Evolutionary conservation across 495 filamentous ascomycete species (phyloP).

Genomic region (Podospora pseudopauciseta): DNA sequence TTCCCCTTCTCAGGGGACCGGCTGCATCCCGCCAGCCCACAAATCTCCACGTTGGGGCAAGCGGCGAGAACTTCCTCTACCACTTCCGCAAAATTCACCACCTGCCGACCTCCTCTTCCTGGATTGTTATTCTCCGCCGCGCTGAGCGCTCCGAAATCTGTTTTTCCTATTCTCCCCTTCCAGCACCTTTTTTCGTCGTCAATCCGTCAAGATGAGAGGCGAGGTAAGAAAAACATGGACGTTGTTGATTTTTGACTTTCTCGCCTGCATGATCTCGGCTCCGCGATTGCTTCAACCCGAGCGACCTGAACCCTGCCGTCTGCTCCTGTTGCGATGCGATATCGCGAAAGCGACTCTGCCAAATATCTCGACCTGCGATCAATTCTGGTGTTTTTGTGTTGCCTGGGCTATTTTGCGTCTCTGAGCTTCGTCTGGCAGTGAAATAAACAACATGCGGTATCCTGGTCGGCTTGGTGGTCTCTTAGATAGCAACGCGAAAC

Average conservation of each 20-base stretch:
- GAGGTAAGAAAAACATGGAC: slow-evolving; percentile 41
- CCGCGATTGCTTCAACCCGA: slow-evolving; percentile 10
- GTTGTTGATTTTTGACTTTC: neutral
- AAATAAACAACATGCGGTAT: neutral
- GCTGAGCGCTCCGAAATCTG: slow-evolving; percentile 25
- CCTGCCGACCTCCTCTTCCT: slow-evolving; percentile 10
- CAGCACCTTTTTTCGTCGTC: slow-evolving; percentile 15
- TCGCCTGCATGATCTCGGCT: neutral
- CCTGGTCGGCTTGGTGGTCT: neutral
- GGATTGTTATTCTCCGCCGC: slow-evolving; percentile 16
- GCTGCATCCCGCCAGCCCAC: slow-evolving; percentile 9
- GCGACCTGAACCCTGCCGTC: neutral
- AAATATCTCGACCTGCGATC: neutral
- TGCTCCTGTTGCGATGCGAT: neutral
- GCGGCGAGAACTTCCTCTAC: neutral
- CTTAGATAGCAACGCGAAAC: neutral
- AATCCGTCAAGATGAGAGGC: slow-evolving; percentile 48
- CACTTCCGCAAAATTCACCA: slow-evolving; percentile 11
- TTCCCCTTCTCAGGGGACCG: slow-evolving; percentile 1
- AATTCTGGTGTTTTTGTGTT: neutral
- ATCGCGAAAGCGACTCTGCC: neutral
- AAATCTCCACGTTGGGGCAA: slow-evolving; percentile 11
- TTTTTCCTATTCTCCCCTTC: slow-evolving; percentile 11
- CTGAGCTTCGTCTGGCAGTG: neutral
- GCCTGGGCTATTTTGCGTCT: neutral